Evolutionary conservation across 2,329 filamentous ascomycete species (phyloP).

Genomic region (Colletotrichum limetticola): DNA sequence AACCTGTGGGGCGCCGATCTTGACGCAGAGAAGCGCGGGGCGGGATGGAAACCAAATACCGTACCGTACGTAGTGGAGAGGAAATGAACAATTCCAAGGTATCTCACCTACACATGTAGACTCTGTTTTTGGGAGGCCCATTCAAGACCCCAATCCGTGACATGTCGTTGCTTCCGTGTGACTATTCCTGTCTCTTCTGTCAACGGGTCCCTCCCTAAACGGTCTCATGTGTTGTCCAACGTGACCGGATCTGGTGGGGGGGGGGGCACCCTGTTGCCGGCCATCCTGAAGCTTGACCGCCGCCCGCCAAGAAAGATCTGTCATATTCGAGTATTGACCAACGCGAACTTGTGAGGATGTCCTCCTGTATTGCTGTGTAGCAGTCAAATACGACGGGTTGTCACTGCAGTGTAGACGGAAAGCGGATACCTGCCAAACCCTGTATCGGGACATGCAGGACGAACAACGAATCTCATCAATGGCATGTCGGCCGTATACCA

Average conservation of each 20-base stretch:
- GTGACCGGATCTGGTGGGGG: background rate
- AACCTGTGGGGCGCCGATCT: slow-evolving; percentile 1
- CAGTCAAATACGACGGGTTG: background rate
- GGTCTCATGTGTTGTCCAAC: background rate
- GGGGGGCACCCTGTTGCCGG: background rate
- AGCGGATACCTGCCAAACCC: background rate
- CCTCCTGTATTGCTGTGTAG: background rate
- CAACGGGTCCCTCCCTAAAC: background rate
- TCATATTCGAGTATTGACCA: background rate
- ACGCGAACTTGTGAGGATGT: background rate
- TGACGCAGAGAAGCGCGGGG: background rate
- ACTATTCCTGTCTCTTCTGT: background rate
- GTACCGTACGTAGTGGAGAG: background rate
- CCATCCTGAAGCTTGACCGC: background rate
- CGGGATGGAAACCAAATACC: background rate
- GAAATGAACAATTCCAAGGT: background rate
- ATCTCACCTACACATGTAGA: background rate
- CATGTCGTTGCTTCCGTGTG: background rate
- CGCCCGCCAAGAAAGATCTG: background rate
- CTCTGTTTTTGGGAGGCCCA: background rate
- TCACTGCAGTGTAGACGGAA: background rate
- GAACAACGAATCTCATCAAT: background rate
- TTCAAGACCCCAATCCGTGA: background rate
- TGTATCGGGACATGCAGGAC: background rate
- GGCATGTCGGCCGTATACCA: background rate